phyloP scores from a whole-genome alignment of 1,284 basidiomycete species.

The Trichosporon inkin region DNA sequence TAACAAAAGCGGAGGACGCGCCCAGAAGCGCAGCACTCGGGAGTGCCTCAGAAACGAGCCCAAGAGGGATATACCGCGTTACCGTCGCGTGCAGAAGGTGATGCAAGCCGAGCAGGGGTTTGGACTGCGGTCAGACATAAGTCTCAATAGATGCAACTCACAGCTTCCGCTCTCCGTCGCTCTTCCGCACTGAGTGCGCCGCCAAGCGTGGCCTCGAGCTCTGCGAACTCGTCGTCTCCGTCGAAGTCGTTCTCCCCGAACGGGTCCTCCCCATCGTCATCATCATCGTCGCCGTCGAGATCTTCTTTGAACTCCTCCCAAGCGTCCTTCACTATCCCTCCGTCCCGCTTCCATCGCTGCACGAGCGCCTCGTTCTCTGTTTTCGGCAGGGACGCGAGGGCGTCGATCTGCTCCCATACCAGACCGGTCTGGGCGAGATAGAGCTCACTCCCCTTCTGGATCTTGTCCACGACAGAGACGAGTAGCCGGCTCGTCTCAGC shows the following conservation, averaged over 20 bases:
- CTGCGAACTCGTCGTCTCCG: conserved; percentile 36
- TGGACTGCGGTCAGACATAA: conserved; percentile 28
- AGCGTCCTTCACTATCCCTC: conserved; percentile 38
- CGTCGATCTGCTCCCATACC: conserved; percentile 42
- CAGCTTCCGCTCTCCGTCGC: conserved; percentile 31
- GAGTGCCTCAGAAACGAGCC: conserved; percentile 12
- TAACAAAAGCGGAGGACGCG: not conserved
- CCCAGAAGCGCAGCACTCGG: not conserved
- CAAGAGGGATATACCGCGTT: conserved; percentile 32
- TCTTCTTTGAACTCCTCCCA: conserved; percentile 47
- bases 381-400: conserved; percentile 24
- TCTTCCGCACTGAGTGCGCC: conserved; percentile 31
- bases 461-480: conserved; percentile 21
- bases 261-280: conserved; percentile 21
- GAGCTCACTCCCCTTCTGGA: conserved; percentile 20
- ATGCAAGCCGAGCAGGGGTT: conserved; percentile 37
- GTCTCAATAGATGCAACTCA: conserved; percentile 22
- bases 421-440: conserved; percentile 43
- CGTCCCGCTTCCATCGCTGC: conserved; percentile 34
- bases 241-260: conserved; percentile 21
- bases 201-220: conserved; percentile 31
- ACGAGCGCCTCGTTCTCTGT: conserved; percentile 30
- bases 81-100: conserved; percentile 40
- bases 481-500: conserved; percentile 28
- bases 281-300: conserved; percentile 30